These are phyloP conservation scores for Pichia heedii DNA, from an alignment of 805 yeast species.

Conservation along the genomic window DNA sequence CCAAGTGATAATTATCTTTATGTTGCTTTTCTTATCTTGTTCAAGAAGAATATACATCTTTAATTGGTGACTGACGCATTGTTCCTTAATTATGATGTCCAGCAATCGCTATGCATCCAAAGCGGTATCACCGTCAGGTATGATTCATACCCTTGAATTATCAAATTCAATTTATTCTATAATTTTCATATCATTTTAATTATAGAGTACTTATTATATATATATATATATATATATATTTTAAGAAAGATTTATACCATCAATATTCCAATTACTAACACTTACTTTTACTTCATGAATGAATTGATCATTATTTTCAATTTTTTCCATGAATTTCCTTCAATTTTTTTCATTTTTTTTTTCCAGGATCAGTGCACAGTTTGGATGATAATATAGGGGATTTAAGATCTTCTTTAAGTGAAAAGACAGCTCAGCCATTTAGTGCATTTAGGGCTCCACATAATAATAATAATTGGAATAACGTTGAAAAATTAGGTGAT, in stretches of 20 bases:
- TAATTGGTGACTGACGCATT: not conserved
- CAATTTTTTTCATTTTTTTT: too few relatives aligned
- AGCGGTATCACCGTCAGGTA: constrained; percentile 5
- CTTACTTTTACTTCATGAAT: not conserved
- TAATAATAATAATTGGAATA: constrained; percentile 37
- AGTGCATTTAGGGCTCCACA: constrained; percentile 40
- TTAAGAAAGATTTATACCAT: too few relatives aligned
- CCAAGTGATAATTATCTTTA: too few relatives aligned
- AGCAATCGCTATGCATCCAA: not conserved
- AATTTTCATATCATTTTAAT: too few relatives aligned
- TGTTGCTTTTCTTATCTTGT: too few relatives aligned
- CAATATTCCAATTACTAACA: constrained; percentile 3
- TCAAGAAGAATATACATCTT: not conserved
- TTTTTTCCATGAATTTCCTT: too few relatives aligned
- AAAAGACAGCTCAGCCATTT: constrained; percentile 23
- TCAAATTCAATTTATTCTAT: too few relatives aligned
- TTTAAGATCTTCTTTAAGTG: constrained; percentile 20
- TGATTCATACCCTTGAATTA: constrained; percentile 1
- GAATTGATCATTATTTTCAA: too few relatives aligned
- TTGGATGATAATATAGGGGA: constrained; percentile 1
- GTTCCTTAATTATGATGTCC: not conserved
- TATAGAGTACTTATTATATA: too few relatives aligned
- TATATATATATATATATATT: too few relatives aligned
- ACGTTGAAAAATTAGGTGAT: constrained; percentile 28
- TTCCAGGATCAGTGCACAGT: not conserved